A percentile compares a stretch with the other conserved stretches of the same genome.
Evolutionary conservation across 768 basidiomycete species (phyloP).

Genomic region (Hydnum rufescens): DNA sequence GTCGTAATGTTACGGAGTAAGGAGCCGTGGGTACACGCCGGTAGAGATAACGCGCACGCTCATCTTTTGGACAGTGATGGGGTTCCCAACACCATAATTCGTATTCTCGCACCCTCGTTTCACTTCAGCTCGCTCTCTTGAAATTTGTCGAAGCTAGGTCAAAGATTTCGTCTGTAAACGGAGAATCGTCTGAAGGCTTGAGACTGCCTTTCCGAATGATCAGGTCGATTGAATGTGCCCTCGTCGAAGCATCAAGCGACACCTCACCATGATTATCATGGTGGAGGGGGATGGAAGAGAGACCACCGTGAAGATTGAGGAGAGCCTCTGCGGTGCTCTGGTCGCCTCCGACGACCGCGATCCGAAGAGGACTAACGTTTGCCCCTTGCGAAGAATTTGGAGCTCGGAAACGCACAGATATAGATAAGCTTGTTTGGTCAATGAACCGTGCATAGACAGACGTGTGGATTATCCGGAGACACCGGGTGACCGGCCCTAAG

Average conservation of each 20-base stretch:
- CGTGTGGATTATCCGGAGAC: background rate
- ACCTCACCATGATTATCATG: constrained; percentile 8
- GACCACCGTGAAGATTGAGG: constrained; percentile 25
- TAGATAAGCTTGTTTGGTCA: background rate
- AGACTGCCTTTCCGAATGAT: constrained; percentile 31
- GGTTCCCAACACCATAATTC: constrained; percentile 36
- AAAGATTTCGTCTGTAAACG: constrained; percentile 36
- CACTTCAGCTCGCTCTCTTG: constrained; percentile 18
- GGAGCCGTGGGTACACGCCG: background rate
- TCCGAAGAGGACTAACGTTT: background rate
- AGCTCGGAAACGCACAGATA: background rate
- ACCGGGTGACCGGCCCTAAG: background rate
- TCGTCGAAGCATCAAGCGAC: background rate
- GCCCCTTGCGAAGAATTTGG: background rate
- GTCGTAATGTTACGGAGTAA: constrained; percentile 18
- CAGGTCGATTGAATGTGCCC: constrained; percentile 22
- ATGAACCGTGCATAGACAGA: background rate
- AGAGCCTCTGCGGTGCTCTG: background rate
- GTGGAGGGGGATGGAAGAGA: constrained; percentile 17
- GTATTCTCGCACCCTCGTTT: constrained; percentile 28
- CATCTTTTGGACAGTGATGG: constrained; percentile 25
- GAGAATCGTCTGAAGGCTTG: constrained; percentile 32
- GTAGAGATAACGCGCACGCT: constrained; percentile 3
- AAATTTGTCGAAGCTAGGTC: constrained; percentile 27
- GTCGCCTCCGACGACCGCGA: background rate